These are phyloP conservation scores for Coniochaeta sp. DNA, from an alignment of 2,329 filamentous ascomycete species.

Conservation along the genomic window DNA sequence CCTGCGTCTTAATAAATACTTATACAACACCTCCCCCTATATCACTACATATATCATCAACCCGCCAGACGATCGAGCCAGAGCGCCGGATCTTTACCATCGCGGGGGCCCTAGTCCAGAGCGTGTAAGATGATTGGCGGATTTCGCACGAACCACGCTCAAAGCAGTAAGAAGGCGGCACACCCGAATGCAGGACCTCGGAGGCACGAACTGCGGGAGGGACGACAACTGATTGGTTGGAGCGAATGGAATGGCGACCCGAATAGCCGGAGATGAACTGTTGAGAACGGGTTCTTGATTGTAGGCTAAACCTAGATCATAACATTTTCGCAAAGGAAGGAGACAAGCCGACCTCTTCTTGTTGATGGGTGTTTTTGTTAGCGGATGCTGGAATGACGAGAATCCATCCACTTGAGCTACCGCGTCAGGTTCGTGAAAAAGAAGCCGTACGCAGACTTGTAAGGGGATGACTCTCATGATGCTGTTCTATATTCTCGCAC, in stretches of 20 bases:
- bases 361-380: too few relatives aligned
- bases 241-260: background rate
- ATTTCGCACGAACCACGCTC: background rate
- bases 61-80: background rate
- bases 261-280: constrained; percentile 4
- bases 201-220: constrained; percentile 10
- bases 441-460: too few relatives aligned
- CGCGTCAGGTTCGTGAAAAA: too few relatives aligned
- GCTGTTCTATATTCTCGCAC: too few relatives aligned
- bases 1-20: background rate
- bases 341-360: too few relatives aligned
- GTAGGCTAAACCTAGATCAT: constrained; percentile 1
- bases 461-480: too few relatives aligned
- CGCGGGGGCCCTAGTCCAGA: background rate
- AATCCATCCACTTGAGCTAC: too few relatives aligned
- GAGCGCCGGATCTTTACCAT: background rate
- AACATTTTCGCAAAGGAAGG: too few relatives aligned
- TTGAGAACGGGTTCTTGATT: too few relatives aligned
- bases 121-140: constrained; percentile 19
- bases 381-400: too few relatives aligned
- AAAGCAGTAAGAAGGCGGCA: constrained; percentile 5
- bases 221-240: too few relatives aligned
- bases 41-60: background rate
- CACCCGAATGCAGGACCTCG: constrained; percentile 17
- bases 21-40: background rate